Evolutionary conservation across 2,329 filamentous ascomycete genomes (phyloP).

Genomic region (Cladosporium sp.): DNA sequence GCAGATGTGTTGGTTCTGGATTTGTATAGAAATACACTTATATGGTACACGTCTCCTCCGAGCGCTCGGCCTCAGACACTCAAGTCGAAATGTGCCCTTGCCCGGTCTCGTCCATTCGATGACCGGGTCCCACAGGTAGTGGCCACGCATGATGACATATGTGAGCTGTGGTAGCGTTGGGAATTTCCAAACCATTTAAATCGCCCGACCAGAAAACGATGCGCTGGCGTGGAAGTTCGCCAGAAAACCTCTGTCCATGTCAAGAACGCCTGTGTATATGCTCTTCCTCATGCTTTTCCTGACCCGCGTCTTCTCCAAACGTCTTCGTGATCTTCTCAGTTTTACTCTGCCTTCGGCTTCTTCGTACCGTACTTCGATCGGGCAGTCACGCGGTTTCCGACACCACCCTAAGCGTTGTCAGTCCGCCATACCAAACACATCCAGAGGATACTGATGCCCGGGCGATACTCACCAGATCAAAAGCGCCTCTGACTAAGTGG

Average conservation of each 20-base stretch:
- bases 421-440: background rate
- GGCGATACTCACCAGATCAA: conserved; percentile 72
- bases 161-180: too few species aligned
- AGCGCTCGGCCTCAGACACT: background rate
- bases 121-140: too few species aligned
- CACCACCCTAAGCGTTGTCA: conserved; percentile 64
- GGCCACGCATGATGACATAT: too few species aligned
- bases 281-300: too few species aligned
- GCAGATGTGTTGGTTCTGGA: too few species aligned
- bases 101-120: background rate
- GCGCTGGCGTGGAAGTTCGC: too few species aligned
- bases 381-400: conserved; percentile 73
- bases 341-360: conserved; percentile 79
- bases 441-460: background rate
- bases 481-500: conserved; percentile 79
- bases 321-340: background rate
- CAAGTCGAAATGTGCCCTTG: background rate
- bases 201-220: too few species aligned
- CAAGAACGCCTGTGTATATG: too few species aligned
- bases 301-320: too few species aligned
- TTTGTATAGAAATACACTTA: conserved; percentile 1
- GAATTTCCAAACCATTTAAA: too few species aligned
- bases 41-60: background rate
- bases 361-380: conserved; percentile 97
- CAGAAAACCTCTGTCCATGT: too few species aligned